Percentiles rank a stretch among this genome's conserved stretches.
Evolutionary conservation across 352 stramenopile genomes (phyloP).

Genomic region (Lagenidium giganteum): DNA sequence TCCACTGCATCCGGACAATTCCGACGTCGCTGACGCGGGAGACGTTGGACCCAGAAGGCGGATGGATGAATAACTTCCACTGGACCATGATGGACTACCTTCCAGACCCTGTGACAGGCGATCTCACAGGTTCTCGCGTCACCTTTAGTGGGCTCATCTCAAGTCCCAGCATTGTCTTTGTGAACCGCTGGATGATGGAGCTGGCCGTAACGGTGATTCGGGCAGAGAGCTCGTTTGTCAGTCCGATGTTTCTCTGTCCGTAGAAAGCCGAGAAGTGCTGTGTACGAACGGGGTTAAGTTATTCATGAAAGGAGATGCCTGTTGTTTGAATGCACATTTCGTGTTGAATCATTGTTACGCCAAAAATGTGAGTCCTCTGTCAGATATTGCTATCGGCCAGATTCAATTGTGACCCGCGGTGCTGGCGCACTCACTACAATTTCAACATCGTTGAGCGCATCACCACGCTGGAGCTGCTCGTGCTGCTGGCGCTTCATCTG

Average conservation of each 20-base stretch:
- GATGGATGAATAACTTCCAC: constrained; percentile 28
- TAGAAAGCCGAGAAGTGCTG: no score
- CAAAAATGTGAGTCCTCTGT: no score
- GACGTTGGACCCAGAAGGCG: constrained; percentile 13
- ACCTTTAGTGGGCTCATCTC: constrained; percentile 20
- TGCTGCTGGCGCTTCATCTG: constrained; percentile 24
- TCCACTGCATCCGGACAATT: constrained; percentile 22
- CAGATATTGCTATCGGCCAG: no score
- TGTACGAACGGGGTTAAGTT: no score
- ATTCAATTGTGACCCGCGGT: no score
- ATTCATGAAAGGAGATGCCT: no score
- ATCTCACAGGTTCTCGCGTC: constrained; percentile 13
- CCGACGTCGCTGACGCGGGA: constrained; percentile 10
- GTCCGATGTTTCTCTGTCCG: constrained; percentile 19
- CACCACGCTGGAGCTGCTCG: no score
- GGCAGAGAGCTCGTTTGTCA: constrained; percentile 21
- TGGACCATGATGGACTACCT: constrained; percentile 23
- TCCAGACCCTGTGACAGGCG: constrained; percentile 9
- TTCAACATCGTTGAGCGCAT: no score
- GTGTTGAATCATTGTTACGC: no score
- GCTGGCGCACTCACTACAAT: no score
- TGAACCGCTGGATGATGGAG: constrained; percentile 24
- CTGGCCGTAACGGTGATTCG: constrained; percentile 20
- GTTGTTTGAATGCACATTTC: no score
- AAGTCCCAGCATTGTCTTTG: constrained; percentile 17